Evolutionary conservation across 2,329 filamentous ascomycete genomes (phyloP).

Genomic region (Fusarium brevicatenulatum): DNA sequence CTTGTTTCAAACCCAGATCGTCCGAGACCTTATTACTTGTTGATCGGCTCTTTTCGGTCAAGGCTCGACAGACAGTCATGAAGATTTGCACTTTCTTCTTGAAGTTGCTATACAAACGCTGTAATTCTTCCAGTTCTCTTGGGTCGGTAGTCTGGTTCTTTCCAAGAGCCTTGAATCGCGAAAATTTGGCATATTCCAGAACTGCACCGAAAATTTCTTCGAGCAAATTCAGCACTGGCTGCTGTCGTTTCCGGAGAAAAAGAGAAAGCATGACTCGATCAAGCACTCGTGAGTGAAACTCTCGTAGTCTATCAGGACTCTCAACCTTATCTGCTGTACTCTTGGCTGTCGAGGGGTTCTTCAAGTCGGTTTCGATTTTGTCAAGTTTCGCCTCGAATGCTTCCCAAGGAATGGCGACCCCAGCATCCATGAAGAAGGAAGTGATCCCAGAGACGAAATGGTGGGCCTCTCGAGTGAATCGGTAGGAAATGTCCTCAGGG

Average conservation of each 20-base stretch:
- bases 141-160: conserved; percentile 25
- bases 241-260: conserved; percentile 78
- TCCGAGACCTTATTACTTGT: conserved; percentile 45
- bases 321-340: conserved; percentile 44
- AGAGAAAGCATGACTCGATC: conserved; percentile 80
- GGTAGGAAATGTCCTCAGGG: conserved; percentile 55
- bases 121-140: conserved; percentile 34
- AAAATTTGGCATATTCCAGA: conserved; percentile 73
- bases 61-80: conserved; percentile 74
- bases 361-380: conserved; percentile 68
- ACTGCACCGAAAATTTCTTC: conserved; percentile 80
- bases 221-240: conserved; percentile 75
- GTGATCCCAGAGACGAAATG: conserved; percentile 80
- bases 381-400: conserved; percentile 74
- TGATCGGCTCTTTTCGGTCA: conserved; percentile 69
- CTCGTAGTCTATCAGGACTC: conserved; percentile 73
- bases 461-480: conserved; percentile 79
- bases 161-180: conserved; percentile 53
- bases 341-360: conserved; percentile 52
- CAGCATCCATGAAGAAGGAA: conserved; percentile 83
- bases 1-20: conserved; percentile 49
- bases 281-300: conserved; percentile 77
- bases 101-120: conserved; percentile 71
- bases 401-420: conserved; percentile 78
- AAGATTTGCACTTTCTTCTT: conserved; percentile 79